phyloP scores from a whole-genome alignment of 306 rosid genomes.

The Medicago arabica region DNA sequence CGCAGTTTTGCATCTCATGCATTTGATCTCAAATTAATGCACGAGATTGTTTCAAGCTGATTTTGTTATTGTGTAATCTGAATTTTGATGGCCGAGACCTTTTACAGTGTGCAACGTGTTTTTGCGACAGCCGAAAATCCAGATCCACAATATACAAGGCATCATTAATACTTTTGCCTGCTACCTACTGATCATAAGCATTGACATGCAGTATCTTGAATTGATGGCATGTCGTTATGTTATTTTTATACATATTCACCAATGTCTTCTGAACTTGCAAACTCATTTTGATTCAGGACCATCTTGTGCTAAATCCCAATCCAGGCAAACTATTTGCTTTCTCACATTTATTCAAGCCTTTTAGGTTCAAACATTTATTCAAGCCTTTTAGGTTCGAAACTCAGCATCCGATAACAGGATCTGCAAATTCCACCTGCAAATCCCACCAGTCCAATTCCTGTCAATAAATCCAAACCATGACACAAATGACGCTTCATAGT shows the following conservation, averaged over 20 bases:
- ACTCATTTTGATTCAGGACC: slow-evolving; percentile 30
- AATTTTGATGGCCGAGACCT: too few species aligned
- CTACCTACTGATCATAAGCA: slow-evolving; percentile 47
- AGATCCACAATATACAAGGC: slow-evolving; percentile 57
- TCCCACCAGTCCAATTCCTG: slow-evolving; percentile 39
- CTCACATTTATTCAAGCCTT: slow-evolving; percentile 36
- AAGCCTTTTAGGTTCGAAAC: slow-evolving; percentile 38
- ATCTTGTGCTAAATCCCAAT: slow-evolving; percentile 32
- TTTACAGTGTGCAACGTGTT: too few species aligned
- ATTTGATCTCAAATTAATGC: too few species aligned
- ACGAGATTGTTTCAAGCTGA: too few species aligned
- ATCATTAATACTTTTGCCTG: slow-evolving; percentile 46
- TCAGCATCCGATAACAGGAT: slow-evolving; percentile 34
- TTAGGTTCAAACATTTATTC: slow-evolving; percentile 39
- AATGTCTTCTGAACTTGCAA: slow-evolving; percentile 26
- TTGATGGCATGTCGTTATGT: slow-evolving; percentile 3
- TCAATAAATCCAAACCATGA: slow-evolving; percentile 43
- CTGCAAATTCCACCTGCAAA: slow-evolving; percentile 34
- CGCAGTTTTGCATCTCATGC: too few species aligned
- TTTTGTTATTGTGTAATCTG: too few species aligned
- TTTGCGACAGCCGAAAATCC: too few species aligned
- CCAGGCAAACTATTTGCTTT: slow-evolving; percentile 21
- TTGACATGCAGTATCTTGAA: slow-evolving; percentile 31
- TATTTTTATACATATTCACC: slow-evolving; percentile 33
- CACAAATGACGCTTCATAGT: slow-evolving; percentile 67